These are phyloP conservation scores for Triglochin maritima DNA, from an alignment of 106 monocot genomes.

Conservation along the genomic window DNA sequence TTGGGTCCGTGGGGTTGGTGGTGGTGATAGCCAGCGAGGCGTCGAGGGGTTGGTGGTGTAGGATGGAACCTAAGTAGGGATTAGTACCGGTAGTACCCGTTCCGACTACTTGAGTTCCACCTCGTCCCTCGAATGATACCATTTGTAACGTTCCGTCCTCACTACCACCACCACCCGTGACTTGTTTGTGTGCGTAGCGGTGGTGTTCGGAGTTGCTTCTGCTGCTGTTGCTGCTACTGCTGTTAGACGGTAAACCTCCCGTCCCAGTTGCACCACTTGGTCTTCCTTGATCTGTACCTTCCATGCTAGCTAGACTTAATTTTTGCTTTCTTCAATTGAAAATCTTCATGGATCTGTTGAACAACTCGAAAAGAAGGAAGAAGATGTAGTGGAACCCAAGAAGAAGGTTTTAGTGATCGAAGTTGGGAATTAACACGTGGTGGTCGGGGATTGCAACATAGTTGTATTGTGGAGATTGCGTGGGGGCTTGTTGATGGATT, in stretches of 20 bases:
- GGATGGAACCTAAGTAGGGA: constrained; percentile 24
- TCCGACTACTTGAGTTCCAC: neutral
- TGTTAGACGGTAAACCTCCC: constrained; percentile 17
- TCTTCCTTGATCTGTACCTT: constrained; percentile 8
- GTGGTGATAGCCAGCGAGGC: constrained; percentile 32
- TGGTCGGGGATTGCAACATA: neutral
- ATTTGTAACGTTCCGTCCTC: neutral
- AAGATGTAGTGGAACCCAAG: neutral
- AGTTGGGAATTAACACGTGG: constrained; percentile 7
- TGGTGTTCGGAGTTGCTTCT: constrained; percentile 36
- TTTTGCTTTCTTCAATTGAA: neutral
- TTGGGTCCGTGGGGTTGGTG: constrained; percentile 1
- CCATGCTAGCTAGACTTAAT: constrained; percentile 4
- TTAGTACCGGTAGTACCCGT: neutral
- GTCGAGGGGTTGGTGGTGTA: constrained; percentile 12
- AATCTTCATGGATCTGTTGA: neutral
- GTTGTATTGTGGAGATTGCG: neutral
- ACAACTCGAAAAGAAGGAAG: neutral
- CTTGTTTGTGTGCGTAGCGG: constrained; percentile 18
- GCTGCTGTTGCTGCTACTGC: constrained; percentile 37
- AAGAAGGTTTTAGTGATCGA: neutral
- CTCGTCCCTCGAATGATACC: constrained; percentile 11
- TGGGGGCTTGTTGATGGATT: constrained; percentile 21
- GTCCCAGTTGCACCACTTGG: constrained; percentile 14
- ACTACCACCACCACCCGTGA: neutral